Percentiles rank a stretch among this genome's conserved stretches.
Conservation (phyloP, 257 asterid genomes). For the Solanum chmielewskii region DNA sequence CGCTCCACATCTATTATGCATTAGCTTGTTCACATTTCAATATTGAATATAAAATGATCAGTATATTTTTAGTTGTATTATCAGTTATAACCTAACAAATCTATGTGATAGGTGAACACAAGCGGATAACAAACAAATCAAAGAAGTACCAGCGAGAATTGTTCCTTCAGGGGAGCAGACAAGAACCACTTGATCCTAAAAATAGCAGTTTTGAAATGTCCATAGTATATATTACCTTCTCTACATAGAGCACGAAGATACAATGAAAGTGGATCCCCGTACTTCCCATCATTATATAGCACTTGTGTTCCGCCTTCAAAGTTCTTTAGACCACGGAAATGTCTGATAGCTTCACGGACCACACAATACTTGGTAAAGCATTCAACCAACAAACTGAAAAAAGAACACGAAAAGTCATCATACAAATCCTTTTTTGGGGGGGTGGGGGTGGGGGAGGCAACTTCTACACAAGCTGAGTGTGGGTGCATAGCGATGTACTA, state of each 20-base stretch:
- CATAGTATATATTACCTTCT: constrained; percentile 47
- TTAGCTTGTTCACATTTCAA: not conserved
- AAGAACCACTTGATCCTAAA: not conserved
- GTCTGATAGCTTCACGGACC: constrained; percentile 81
- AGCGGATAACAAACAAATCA: not conserved
- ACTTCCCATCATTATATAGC: constrained; percentile 63
- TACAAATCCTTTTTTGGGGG: not conserved
- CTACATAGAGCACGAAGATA: constrained; percentile 95
- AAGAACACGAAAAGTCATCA: not conserved
- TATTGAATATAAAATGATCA: not conserved
- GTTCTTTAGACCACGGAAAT: constrained; percentile 78
- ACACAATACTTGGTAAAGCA: constrained; percentile 98
- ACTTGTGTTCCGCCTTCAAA: constrained; percentile 71
- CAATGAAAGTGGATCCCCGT: constrained; percentile 93
- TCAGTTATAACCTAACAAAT: not conserved
- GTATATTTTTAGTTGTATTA: not conserved
- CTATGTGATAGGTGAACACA: not conserved
- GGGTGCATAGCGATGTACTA: not conserved
- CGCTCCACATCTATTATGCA: not conserved
- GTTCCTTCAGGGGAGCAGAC: not conserved
- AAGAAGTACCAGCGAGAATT: not conserved
- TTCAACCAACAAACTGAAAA: constrained; percentile 78
- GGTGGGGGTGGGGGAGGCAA: not conserved
- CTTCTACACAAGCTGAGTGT: not conserved
- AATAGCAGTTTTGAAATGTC: not conserved